Evolutionary conservation across 805 yeast genomes (phyloP).

Genomic region (Candida ipomoeae): DNA sequence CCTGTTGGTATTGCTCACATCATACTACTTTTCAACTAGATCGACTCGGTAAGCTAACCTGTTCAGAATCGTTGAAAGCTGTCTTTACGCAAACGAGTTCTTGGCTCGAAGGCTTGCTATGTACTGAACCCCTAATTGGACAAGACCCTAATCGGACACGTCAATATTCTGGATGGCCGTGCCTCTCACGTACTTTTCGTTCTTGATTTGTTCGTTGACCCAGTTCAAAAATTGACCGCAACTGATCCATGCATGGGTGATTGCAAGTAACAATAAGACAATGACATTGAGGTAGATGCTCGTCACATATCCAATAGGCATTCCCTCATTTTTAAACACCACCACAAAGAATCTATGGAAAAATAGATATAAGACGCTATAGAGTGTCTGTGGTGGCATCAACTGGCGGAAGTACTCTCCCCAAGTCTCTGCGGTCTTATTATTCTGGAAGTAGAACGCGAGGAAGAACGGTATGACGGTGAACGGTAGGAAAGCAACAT

Average conservation of each 20-base stretch:
- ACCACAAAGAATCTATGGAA: neutral
- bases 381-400: neutral
- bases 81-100: no score
- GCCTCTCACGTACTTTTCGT: slow-evolving; percentile 54
- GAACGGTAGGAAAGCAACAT: slow-evolving; percentile 7
- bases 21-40: no score
- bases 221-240: slow-evolving; percentile 5
- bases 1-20: no score
- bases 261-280: slow-evolving; percentile 1
- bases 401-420: neutral
- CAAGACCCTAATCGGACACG: neutral
- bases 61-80: no score
- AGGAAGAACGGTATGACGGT: slow-evolving; percentile 11
- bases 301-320: neutral
- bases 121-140: neutral
- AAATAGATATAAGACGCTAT: neutral
- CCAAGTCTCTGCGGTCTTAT: neutral
- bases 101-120: neutral
- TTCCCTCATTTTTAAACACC: neutral
- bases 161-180: slow-evolving; percentile 47
- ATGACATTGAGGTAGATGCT: neutral
- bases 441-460: slow-evolving; percentile 3
- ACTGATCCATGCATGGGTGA: neutral
- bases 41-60: no score
- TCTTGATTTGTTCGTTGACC: slow-evolving; percentile 47